Base-by-base conservation (phyloP, 768 basidiomycete species). In the Naganishia vishniacii region DNA sequence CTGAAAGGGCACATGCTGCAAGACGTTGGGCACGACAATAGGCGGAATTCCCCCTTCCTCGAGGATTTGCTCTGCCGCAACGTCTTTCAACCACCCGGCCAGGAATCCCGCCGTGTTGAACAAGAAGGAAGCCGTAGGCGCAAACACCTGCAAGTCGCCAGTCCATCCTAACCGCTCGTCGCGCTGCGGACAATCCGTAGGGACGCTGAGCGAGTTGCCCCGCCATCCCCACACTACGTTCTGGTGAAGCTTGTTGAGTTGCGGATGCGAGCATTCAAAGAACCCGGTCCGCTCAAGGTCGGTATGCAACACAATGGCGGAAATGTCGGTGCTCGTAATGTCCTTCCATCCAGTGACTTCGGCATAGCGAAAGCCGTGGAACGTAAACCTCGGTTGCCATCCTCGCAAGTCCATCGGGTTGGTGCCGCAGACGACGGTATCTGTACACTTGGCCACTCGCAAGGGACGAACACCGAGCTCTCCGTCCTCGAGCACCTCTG, bases 161-260 rank as follows among this genome's bases (percentile, higher is more conserved):
- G 75, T 76, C 75, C 75, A 76, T 20, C 75, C 75, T 16, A 76
- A 67, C 29, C 75, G 67, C 53, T 76, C 75, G 61, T 76, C 73
- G 7, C 75, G 70, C 65, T 76, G 75, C 18, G 75, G 75, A 65
- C 75, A 76, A 51, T 76, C 75, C 25, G 72, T 76, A 3, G 75
- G 75, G 6, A 76, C 59, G 34, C 66, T 67, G 7, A 74, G 53
- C 32, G 71, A 72, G 48, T 74, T 74, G 40, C 70, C 69, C 29
- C 59, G 59, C 67, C 68, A 68, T 2, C 64, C 53, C 73, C 73
- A 74, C 2, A 69, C 62, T 16, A 69, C 67, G 61, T 74, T 74
- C 45, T 66, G 34, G 64, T 72, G 69, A 0, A 74, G 67, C 37
- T 67, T 25, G 51, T 67, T 70, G 66, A 74, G 67, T 49, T 67